These are phyloP conservation scores for Lithohypha guttulata DNA, from an alignment of 2,329 filamentous ascomycete genomes.

Conservation along the genomic window DNA sequence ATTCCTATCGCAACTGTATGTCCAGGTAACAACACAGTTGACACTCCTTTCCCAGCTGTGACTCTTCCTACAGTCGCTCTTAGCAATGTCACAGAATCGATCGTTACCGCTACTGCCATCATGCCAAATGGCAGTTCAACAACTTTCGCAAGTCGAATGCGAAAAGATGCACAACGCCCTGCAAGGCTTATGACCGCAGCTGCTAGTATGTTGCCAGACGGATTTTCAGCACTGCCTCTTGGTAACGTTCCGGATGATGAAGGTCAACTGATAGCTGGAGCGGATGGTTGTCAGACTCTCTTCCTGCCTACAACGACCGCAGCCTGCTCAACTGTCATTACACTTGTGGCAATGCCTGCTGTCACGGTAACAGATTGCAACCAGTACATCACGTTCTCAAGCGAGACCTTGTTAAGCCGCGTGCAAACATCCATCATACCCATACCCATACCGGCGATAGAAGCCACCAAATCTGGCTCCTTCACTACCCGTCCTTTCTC, in stretches of 20 bases:
- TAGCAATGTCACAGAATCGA: not conserved
- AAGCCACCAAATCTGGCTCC: not conserved
- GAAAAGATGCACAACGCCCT: conserved; percentile 4
- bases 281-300: conserved; percentile 19
- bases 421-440: conserved; percentile 1
- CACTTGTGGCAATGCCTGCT: conserved; percentile 12
- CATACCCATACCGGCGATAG: not conserved
- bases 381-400: conserved; percentile 20
- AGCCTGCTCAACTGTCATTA: conserved; percentile 15
- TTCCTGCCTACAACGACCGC: conserved; percentile 15
- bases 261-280: conserved; percentile 13
- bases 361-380: conserved; percentile 18
- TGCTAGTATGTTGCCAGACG: not conserved
- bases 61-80: not conserved
- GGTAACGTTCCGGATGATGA: not conserved
- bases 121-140: conserved; percentile 16
- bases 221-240: not conserved
- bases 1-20: conserved; percentile 18
- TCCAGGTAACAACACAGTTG: conserved; percentile 10
- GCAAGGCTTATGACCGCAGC: not conserved
- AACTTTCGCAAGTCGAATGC: conserved; percentile 12
- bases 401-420: conserved; percentile 11
- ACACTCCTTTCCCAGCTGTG: conserved; percentile 2
- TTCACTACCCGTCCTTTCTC: not conserved
- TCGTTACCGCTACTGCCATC: conserved; percentile 13